Evolutionary conservation across 2,329 filamentous ascomycete genomes (phyloP).

Genomic region (Ascochyta clinopodiicola): DNA sequence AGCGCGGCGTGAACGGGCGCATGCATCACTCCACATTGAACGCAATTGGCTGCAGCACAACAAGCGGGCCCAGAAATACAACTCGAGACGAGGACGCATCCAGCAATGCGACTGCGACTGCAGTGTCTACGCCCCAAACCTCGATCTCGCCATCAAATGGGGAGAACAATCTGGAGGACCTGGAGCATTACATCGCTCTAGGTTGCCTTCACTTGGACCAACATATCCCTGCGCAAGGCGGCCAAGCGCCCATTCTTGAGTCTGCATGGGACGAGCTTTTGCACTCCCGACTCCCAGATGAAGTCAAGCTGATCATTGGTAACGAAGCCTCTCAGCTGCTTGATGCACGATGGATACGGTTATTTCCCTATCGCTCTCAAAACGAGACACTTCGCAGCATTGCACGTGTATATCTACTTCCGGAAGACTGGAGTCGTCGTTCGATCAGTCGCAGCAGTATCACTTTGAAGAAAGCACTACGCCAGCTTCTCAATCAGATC

Average conservation of each 20-base stretch:
- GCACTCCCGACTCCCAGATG: slow-evolving; percentile 24
- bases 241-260: neutral
- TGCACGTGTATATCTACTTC: slow-evolving; percentile 67
- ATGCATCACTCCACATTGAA: neutral
- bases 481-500: slow-evolving; percentile 58
- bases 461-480: slow-evolving; percentile 56
- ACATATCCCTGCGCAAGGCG: neutral
- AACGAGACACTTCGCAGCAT: slow-evolving; percentile 14
- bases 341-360: slow-evolving; percentile 45
- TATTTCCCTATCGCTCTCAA: slow-evolving; percentile 25
- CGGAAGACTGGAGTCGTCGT: slow-evolving; percentile 67
- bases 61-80: neutral
- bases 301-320: slow-evolving; percentile 33
- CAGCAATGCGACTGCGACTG: slow-evolving; percentile 1
- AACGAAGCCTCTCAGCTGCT: slow-evolving; percentile 35
- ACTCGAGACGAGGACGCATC: neutral
- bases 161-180: slow-evolving; percentile 21
- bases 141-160: slow-evolving; percentile 11
- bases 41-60: neutral
- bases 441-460: slow-evolving; percentile 58
- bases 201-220: slow-evolving; percentile 40
- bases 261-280: slow-evolving; percentile 37
- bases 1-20: neutral
- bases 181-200: slow-evolving; percentile 44
- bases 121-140: slow-evolving; percentile 20